Evolutionary conservation across 1,284 basidiomycete species (phyloP).

Genomic region (Entoloma clypeatum): DNA sequence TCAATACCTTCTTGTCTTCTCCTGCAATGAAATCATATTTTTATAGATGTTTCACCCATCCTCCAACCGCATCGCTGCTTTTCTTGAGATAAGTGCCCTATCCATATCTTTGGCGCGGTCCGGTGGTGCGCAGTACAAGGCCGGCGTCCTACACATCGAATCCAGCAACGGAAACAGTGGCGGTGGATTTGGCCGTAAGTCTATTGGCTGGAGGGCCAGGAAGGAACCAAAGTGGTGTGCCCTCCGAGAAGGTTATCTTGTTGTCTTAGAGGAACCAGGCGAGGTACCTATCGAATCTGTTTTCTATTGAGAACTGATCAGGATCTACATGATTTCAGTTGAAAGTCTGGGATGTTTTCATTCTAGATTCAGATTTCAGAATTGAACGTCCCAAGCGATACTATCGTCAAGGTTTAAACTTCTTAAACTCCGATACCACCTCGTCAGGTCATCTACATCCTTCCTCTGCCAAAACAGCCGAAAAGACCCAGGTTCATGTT

Average conservation of each 20-base stretch:
- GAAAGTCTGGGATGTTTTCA: conserved; percentile 88
- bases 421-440: conserved; percentile 37
- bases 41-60: conserved; percentile 95
- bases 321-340: conserved; percentile 39
- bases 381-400: conserved; percentile 79
- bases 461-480: conserved; percentile 5
- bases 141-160: conserved; percentile 75
- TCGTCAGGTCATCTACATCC: conserved; percentile 1
- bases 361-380: conserved; percentile 87
- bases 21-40: conserved; percentile 9
- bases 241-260: conserved; percentile 90
- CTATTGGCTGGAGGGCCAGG: conserved; percentile 62
- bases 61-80: conserved; percentile 89
- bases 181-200: conserved; percentile 59
- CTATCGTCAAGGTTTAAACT: conserved; percentile 72
- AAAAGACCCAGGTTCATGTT: conserved; percentile 16
- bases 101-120: conserved; percentile 82
- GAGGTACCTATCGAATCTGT: conserved; percentile 47
- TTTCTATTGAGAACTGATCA: conserved; percentile 16
- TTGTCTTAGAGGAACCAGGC: conserved; percentile 84
- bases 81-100: conserved; percentile 91
- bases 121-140: conserved; percentile 86
- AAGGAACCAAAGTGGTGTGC: conserved; percentile 89
- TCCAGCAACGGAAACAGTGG: conserved; percentile 44
- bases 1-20: not conserved